These are phyloP conservation scores for Neurospora sp. DNA, from an alignment of 495 filamentous ascomycete genomes.

Conservation along the genomic window DNA sequence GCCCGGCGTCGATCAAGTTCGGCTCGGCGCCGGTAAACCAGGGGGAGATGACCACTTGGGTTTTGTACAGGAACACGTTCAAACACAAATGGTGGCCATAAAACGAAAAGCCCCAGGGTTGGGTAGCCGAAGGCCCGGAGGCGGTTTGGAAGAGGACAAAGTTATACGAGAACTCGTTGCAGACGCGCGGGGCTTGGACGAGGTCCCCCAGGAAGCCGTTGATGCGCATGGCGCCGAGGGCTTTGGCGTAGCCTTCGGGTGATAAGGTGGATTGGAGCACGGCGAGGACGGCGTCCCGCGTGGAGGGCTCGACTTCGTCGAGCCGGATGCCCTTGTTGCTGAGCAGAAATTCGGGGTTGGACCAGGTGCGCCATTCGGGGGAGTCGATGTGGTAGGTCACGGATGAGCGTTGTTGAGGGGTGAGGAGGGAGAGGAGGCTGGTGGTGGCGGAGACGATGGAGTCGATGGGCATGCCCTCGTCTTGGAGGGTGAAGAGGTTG, in stretches of 20 bases:
- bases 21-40: constrained; percentile 74
- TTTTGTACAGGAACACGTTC: constrained; percentile 50
- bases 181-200: constrained; percentile 46
- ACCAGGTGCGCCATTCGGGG: constrained; percentile 65
- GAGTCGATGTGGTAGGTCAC: constrained; percentile 55
- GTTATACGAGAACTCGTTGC: constrained; percentile 70
- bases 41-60: constrained; percentile 54
- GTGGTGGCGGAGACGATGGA: constrained; percentile 42
- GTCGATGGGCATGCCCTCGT: constrained; percentile 50
- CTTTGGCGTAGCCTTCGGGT: constrained; percentile 60
- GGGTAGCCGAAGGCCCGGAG: constrained; percentile 41
- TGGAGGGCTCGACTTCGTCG: constrained; percentile 39
- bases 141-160: constrained; percentile 41
- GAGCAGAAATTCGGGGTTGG: constrained; percentile 62
- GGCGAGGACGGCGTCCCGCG: constrained; percentile 40
- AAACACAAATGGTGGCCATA: constrained; percentile 72
- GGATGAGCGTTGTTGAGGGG: constrained; percentile 35
- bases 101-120: constrained; percentile 63
- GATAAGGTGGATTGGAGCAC: constrained; percentile 51
- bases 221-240: constrained; percentile 58
- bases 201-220: constrained; percentile 71
- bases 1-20: constrained; percentile 58
- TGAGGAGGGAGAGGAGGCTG: constrained; percentile 32
- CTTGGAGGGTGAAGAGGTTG: constrained; percentile 47
- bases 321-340: constrained; percentile 54